Evolutionary conservation across 1,284 basidiomycete species (phyloP).

Genomic region (Leucoagaricus sp.): DNA sequence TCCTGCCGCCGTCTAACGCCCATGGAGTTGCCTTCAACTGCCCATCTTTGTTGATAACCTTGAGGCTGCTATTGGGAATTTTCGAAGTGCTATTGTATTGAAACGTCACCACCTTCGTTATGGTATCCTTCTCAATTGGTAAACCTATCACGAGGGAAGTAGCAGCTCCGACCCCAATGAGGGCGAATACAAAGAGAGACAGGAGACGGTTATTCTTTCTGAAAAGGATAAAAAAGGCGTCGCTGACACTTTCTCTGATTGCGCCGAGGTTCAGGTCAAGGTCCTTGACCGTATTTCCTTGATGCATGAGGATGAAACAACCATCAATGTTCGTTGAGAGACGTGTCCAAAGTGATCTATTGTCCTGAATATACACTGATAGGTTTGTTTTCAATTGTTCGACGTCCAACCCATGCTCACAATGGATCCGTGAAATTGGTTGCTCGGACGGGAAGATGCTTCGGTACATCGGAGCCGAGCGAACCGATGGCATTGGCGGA

Average conservation of each 20-base stretch:
- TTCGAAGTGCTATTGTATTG: conserved; percentile 4
- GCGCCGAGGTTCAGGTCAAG: conserved; percentile 19
- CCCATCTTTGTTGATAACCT: conserved; percentile 14
- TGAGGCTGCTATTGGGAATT: conserved; percentile 15
- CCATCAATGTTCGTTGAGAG: too few species aligned
- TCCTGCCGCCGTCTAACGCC: conserved; percentile 14
- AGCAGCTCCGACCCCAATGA: conserved; percentile 11
- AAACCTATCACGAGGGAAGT: conserved; percentile 17
- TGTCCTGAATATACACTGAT: too few species aligned
- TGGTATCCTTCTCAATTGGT: conserved; percentile 13
- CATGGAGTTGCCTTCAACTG: conserved; percentile 17
- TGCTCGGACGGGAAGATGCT: too few species aligned
- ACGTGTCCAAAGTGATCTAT: too few species aligned
- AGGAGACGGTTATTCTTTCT: conserved; percentile 16
- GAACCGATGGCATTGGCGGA: too few species aligned
- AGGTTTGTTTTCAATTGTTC: too few species aligned
- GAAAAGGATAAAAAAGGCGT: conserved; percentile 13
- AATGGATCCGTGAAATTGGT: too few species aligned
- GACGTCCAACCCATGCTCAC: too few species aligned
- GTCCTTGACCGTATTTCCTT: conserved; percentile 18
- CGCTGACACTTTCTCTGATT: conserved; percentile 16
- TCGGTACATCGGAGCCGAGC: too few species aligned
- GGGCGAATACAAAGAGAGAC: conserved; percentile 13
- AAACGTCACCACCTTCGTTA: conserved; percentile 6
- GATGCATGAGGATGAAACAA: conserved; percentile 20